phyloP scores from a whole-genome alignment of 768 basidiomycete genomes.

The Suillus clintonianus region DNA sequence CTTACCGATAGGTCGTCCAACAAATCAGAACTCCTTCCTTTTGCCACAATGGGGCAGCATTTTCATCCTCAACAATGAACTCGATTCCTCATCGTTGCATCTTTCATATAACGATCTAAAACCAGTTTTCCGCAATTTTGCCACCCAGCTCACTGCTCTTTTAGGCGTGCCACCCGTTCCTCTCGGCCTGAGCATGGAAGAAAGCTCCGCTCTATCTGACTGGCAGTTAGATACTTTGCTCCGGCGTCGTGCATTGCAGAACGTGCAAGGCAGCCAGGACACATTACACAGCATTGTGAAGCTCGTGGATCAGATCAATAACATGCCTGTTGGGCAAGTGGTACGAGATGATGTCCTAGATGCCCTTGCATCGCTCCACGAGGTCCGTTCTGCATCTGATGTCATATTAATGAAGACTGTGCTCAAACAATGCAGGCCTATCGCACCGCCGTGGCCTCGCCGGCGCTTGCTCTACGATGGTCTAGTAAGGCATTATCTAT shows the following conservation, averaged over 20 bases:
- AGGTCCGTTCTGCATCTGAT: conserved; percentile 46
- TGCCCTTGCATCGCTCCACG: conserved; percentile 71
- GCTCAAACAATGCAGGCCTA: conserved; percentile 21
- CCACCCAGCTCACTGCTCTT: conserved; percentile 72
- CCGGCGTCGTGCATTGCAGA: conserved; percentile 70
- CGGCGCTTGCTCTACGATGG: conserved; percentile 47
- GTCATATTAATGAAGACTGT: conserved; percentile 3
- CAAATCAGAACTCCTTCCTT: conserved; percentile 70
- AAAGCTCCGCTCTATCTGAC: conserved; percentile 43
- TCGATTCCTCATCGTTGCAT: conserved; percentile 22
- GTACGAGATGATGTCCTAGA: conserved; percentile 73
- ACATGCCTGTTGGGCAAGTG: conserved; percentile 86
- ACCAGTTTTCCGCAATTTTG: conserved; percentile 62
- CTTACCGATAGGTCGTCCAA: conserved; percentile 42
- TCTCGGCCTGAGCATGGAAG: conserved; percentile 37
- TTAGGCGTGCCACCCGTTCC: conserved; percentile 77
- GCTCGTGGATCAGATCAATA: conserved; percentile 81
- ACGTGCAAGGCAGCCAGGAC: conserved; percentile 64
- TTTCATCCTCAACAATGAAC: conserved; percentile 66
- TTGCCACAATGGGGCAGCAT: conserved; percentile 95
- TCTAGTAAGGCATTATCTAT: conserved; percentile 65
- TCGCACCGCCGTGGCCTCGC: conserved; percentile 17
- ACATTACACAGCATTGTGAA: conserved; percentile 82
- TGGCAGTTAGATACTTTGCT: conserved; percentile 87
- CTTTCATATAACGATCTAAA: conserved; percentile 46